Evolutionary conservation across 139 green algal genomes (phyloP).

Genomic region (Chlorella sp.): DNA sequence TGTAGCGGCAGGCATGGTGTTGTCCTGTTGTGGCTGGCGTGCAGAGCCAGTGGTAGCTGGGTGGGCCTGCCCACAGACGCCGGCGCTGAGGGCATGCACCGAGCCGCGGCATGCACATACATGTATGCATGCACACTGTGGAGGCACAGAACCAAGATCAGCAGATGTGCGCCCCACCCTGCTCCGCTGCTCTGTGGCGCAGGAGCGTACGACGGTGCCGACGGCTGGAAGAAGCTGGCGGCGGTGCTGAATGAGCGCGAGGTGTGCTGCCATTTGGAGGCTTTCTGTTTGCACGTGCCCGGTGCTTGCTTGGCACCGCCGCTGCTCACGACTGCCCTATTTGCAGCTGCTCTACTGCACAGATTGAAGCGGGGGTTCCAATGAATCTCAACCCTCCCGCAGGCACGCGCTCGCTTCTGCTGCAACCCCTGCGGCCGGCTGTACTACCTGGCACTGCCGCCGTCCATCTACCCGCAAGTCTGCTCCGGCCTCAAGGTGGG

Average conservation of each 20-base stretch:
- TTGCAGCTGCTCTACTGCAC: no score
- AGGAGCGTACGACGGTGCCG: constrained; percentile 62
- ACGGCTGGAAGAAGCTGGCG: constrained; percentile 66
- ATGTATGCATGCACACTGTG: no score
- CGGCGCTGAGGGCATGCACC: neutral
- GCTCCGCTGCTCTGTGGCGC: neutral
- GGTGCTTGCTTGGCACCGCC: neutral
- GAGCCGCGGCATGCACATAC: neutral
- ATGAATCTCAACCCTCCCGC: no score
- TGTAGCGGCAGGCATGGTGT: no score
- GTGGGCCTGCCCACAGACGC: no score
- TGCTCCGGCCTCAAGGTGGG: constrained; percentile 40
- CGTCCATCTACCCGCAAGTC: constrained; percentile 93
- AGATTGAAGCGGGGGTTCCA: no score
- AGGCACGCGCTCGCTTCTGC: no score
- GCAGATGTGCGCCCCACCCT: neutral
- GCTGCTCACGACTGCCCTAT: neutral
- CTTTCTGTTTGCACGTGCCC: no score
- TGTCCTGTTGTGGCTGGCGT: no score
- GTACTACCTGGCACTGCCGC: constrained; percentile 97
- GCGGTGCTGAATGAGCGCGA: constrained; percentile 58
- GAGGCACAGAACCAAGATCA: neutral
- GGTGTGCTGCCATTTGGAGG: neutral
- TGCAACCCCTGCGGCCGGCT: constrained; percentile 67
- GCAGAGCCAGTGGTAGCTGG: no score